Evolutionary conservation across 2,329 filamentous ascomycete species (phyloP).

Genomic region (Apiospora aurea): DNA sequence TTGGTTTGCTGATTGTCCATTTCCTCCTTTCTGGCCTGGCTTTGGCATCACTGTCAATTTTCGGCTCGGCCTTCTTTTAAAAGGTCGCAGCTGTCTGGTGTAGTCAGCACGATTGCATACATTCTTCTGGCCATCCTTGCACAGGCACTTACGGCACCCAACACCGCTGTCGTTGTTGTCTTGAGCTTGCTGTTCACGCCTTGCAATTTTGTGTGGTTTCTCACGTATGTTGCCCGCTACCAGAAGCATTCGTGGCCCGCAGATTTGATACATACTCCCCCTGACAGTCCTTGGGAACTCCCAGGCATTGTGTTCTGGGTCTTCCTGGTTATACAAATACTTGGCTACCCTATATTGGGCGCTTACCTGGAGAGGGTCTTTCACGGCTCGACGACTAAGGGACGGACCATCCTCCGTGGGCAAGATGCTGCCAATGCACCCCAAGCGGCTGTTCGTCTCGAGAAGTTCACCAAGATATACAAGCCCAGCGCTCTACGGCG

Average conservation of each 20-base stretch:
- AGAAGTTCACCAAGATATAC: constrained; percentile 81
- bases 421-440: constrained; percentile 36
- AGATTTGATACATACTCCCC: constrained; percentile 68
- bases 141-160: constrained; percentile 72
- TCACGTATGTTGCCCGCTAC: constrained; percentile 77
- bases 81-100: constrained; percentile 87
- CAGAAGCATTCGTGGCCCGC: constrained; percentile 68
- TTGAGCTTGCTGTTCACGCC: constrained; percentile 83
- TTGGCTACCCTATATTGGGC: constrained; percentile 79
- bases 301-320: constrained; percentile 81
- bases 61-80: constrained; percentile 88
- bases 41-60: constrained; percentile 79
- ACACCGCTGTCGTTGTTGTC: constrained; percentile 69
- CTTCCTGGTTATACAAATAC: constrained; percentile 78
- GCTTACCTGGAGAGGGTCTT: constrained; percentile 75
- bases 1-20: constrained; percentile 73
- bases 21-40: constrained; percentile 80
- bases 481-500: constrained; percentile 67
- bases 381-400: constrained; percentile 75
- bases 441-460: constrained; percentile 70
- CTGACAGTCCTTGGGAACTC: constrained; percentile 70
- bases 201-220: constrained; percentile 87
- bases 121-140: constrained; percentile 82
- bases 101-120: constrained; percentile 74
- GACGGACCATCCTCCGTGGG: constrained; percentile 58